Base-by-base conservation (phyloP, 352 stramenopile genomes). In the Pythium dissimile region DNA sequence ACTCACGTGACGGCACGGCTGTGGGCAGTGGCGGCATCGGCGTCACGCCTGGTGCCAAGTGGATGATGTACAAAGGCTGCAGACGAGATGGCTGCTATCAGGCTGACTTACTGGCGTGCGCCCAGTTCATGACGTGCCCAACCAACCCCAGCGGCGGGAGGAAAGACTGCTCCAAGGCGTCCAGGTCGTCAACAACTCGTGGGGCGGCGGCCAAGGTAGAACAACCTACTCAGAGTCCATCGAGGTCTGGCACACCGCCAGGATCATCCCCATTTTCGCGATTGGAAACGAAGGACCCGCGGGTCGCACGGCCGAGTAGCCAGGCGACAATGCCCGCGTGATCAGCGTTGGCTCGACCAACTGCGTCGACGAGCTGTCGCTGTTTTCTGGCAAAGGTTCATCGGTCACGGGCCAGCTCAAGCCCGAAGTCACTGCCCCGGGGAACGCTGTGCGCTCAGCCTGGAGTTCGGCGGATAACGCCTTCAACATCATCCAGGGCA, bases 281-380 rank as follows among this genome's bases (percentile, higher is more conserved):
- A 60, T 53, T 41, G 56, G 61, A 20, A 73, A 72, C 41, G 24
- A 37, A 15, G 68, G 69, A 2, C 57, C 69, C 11, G 54, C 16
- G 1, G 78, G 72, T 48, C 28, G 12, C 12, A 77, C 64, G 2
- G 54, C 47, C 15, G 23, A 49, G 12, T 65, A 62, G 5, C 70
- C 73, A 12, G 67, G 61, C 16, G 66, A 74, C 39, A 64, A 71
- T 37, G 12, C 41, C 16, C 59, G 60, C 38, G 70, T 78, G 23
- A 77, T 81, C 52, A 39, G 38, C 16, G 70, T 81, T 8, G 69
- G 66, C 30, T 67, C 72, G 3, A 73, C 60, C 5, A 59, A 48
- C 12, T 46, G 6, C 13, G 53, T 32, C 15, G 59, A 71, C 50
- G 38, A 13, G 3, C 47, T 81, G 7, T 46, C 54, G 5, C 42